Evolutionary conservation across 208 protist genomes (phyloP), one percentile per base, ranked within the genome.

Genomic region (Trypanosoma melophagium): DNA sequence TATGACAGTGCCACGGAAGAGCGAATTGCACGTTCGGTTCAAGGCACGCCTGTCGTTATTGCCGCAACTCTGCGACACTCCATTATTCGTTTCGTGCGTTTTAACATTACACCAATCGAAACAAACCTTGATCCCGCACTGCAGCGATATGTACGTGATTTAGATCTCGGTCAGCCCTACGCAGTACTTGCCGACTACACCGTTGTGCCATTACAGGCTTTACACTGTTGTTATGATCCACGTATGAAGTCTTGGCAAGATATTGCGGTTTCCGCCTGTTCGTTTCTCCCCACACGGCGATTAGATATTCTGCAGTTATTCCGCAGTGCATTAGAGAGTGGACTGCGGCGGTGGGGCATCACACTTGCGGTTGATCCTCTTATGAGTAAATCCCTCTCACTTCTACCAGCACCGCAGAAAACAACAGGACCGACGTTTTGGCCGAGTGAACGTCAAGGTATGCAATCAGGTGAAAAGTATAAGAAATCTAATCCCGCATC

Each of bases 151-250:
- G 16, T 84, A 3, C 77, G 79, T 0, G 58, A 76, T 12, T 63
- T 96, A 3, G 90, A 94, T 50, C 52, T 80, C 0, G 55, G 67
- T 16, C 92, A 97, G 77, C 92, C 92, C 7, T 89, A 76, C 47
- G 92, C 92, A 3, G 65, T 95, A 38, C 69, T 95, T 10, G 28
- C 22, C 0, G 86, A 97, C 44, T 56, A 83, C 70, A 76, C 69
- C 47, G 44, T 88, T 0, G 38, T 89, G 16, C 92, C 92, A 0
- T 74, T 97, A 57, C 92, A 97, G 74, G 79, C 85, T 7, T 74
- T 97, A 3, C 92, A 97, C 74, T 93, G 92, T 78, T 94, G 87
- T 77, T 93, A 82, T 60, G 92, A 97, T 56, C 83, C 89, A 0
- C 68, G 73, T 38, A 89, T 92, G 80, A 53, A 67, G 28, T 58